Conservation (phyloP, 345 rosid species). For the Geranium brycei region DNA sequence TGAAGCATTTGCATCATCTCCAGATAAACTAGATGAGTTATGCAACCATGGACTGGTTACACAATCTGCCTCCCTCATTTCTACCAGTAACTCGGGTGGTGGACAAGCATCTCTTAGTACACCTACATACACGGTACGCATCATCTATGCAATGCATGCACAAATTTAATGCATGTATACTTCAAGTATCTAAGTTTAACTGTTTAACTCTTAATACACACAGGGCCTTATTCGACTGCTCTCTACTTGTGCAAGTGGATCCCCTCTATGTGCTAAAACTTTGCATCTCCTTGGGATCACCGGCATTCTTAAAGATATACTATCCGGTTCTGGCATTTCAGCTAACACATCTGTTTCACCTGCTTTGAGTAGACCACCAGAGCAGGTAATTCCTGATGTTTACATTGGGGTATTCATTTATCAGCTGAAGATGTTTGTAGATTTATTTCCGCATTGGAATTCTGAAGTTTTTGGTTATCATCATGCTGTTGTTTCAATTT, state of each 20-base stretch:
- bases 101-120: constrained; percentile 89
- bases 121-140: constrained; percentile 78
- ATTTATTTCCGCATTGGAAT: too few species aligned
- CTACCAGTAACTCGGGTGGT: constrained; percentile 83
- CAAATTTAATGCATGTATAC: neutral
- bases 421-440: too few species aligned
- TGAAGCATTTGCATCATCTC: constrained; percentile 81
- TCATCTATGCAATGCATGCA: neutral
- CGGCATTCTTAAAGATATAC: constrained; percentile 80
- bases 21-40: constrained; percentile 82
- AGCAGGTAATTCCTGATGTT: constrained; percentile 44
- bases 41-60: constrained; percentile 95
- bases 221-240: constrained; percentile 94
- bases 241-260: constrained; percentile 94
- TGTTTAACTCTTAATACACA: constrained; percentile 7
- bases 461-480: too few species aligned
- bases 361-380: constrained; percentile 86
- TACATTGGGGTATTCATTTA: too few species aligned
- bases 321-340: constrained; percentile 77
- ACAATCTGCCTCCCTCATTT: constrained; percentile 91
- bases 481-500: too few species aligned
- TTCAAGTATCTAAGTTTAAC: neutral
- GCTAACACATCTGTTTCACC: constrained; percentile 75
- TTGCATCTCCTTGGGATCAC: constrained; percentile 87
- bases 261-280: constrained; percentile 86